Evolutionary conservation across 805 yeast species (phyloP), one percentile per base, ranked within the genome.

Genomic region (Candida boleticola): DNA sequence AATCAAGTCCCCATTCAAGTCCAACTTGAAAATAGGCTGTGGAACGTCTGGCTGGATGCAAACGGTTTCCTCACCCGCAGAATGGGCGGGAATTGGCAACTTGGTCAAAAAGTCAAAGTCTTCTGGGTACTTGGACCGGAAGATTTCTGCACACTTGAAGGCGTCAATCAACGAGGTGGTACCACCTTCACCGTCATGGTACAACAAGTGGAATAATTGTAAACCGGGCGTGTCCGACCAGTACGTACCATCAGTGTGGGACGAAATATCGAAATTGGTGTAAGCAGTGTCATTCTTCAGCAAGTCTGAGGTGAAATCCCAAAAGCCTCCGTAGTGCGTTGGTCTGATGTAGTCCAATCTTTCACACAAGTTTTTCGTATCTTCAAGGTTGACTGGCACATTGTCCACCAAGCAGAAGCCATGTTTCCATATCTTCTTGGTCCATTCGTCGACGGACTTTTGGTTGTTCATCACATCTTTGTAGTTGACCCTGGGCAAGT

Each of bases 251-350:
- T 83, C 89, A 2, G 88, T 82, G 52, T 83, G 89, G 9, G 77
- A 62, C 5, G 77, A 76, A 39, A 83, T 77, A 47, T 79, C 83
- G 42, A 82, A 67, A 52, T 81, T 80, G 13, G 88, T 82, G 56
- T 83, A 83, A 3, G 89, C 89, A 3, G 86, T 81, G 53, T 83
- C 89, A 44, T 78, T 76, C 63, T 77, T 80, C 36, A 81, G 71
- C 52, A 83, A 64, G 52, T 83, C 85, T 3, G 85, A 73, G 9
- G 89, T 83, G 59, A 83, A 83, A 55, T 82, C 87, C 88, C 89
- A 83, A 61, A 83, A 82, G 1, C 85, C 88, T n/a, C 88, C 89
- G 50, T 83, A 83, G 55, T 83, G 89, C 1, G 89, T 83, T 20
- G 81, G 81, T 32, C 85, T 66, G 37, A 82, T 75, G 55, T 77